A percentile compares a stretch with the other conserved stretches of the same genome.
These are phyloP conservation scores for Allomyces macrogynus DNA, from an alignment of 192 early-diverging fungal species.

Conservation along the genomic window DNA sequence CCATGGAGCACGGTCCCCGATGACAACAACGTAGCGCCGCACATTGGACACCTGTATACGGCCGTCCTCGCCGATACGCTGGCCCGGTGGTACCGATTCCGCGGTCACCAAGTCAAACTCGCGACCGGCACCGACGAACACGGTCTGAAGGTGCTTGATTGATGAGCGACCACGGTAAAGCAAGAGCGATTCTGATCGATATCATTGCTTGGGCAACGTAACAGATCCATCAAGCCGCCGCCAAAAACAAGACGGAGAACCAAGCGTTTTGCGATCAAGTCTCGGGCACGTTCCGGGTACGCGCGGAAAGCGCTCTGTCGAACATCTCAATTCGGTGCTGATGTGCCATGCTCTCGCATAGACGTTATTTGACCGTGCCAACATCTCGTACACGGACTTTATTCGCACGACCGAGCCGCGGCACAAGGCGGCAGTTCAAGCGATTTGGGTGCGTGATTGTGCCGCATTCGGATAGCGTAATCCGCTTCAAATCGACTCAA, in stretches of 20 bases:
- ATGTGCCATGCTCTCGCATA: slow-evolving; percentile 5
- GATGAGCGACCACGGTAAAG: background rate
- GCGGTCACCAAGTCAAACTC: slow-evolving; percentile 32
- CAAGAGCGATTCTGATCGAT: background rate
- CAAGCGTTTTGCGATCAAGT: slow-evolving; percentile 60
- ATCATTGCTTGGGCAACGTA: background rate
- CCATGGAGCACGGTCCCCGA: background rate
- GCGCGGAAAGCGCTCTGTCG: slow-evolving; percentile 6
- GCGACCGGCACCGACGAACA: slow-evolving; percentile 88
- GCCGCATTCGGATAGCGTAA: background rate
- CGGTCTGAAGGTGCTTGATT: slow-evolving; percentile 50
- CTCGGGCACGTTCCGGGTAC: slow-evolving; percentile 41
- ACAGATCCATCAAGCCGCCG: slow-evolving; percentile 80
- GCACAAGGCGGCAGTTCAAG: slow-evolving; percentile 45
- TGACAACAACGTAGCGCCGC: slow-evolving; percentile 33
- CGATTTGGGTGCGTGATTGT: slow-evolving; percentile 46
- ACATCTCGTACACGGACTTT: slow-evolving; percentile 57
- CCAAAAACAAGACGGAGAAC: slow-evolving; percentile 26
- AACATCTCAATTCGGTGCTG: background rate
- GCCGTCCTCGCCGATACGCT: slow-evolving; percentile 66
- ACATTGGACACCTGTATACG: slow-evolving; percentile 89
- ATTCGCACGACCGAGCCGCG: slow-evolving; percentile 66
- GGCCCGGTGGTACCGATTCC: slow-evolving; percentile 49
- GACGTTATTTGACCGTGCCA: slow-evolving; percentile 46
- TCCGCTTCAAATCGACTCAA: background rate